phyloP scores from a whole-genome alignment of 2,329 filamentous ascomycete species.

The Botrytis sinoallii region DNA sequence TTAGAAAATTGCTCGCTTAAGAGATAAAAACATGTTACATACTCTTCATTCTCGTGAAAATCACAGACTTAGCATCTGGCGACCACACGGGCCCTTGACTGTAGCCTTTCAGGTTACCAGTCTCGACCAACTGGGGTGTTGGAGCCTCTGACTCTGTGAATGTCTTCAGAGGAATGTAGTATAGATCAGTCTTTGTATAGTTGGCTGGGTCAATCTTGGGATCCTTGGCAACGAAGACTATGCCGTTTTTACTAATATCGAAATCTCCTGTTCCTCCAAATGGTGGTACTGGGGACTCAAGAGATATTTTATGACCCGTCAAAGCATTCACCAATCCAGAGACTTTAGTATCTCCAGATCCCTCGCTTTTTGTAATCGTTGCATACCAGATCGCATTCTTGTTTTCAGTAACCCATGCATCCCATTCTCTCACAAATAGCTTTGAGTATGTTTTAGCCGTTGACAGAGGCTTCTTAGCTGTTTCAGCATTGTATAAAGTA shows the following conservation, averaged over 20 bases:
- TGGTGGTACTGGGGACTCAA: slow-evolving; percentile 68
- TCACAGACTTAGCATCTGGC: slow-evolving; percentile 65
- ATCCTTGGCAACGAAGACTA: slow-evolving; percentile 75
- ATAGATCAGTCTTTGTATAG: slow-evolving; percentile 79
- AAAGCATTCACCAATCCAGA: slow-evolving; percentile 61
- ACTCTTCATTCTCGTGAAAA: slow-evolving; percentile 75
- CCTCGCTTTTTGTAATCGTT: slow-evolving; percentile 46
- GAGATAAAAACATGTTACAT: not conserved
- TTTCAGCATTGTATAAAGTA: slow-evolving; percentile 62
- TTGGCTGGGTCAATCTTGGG: slow-evolving; percentile 67
- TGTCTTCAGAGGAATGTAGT: slow-evolving; percentile 62
- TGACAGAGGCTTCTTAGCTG: slow-evolving; percentile 57
- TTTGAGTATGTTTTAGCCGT: slow-evolving; percentile 69
- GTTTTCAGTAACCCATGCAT: slow-evolving; percentile 67
- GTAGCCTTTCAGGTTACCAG: slow-evolving; percentile 61
- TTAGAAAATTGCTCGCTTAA: not conserved
- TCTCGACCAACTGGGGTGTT: slow-evolving; percentile 52
- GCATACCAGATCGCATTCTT: slow-evolving; percentile 73
- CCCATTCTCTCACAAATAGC: slow-evolving; percentile 81
- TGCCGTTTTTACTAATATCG: slow-evolving; percentile 63
- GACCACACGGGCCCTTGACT: slow-evolving; percentile 69
- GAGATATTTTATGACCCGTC: slow-evolving; percentile 40
- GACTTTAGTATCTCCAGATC: slow-evolving; percentile 34
- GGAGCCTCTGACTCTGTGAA: slow-evolving; percentile 55
- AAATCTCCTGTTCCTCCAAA: slow-evolving; percentile 82